phyloP scores from a whole-genome alignment of 2,329 filamentous ascomycete species.

The Cercospora beticola region DNA sequence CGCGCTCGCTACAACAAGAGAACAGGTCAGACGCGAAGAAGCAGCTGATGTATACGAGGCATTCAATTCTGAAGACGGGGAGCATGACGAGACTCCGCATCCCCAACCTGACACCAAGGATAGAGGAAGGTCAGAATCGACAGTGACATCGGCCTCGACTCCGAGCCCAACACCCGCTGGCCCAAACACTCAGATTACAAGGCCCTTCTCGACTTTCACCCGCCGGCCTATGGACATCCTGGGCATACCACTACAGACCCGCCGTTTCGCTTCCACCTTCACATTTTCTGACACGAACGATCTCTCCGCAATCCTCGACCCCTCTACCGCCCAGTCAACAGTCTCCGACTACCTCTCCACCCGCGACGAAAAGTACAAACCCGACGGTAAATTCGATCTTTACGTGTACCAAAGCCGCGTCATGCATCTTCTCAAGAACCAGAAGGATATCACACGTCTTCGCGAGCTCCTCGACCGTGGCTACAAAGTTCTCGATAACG shows the following conservation, averaged over 20 bases:
- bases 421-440: constrained; percentile 17
- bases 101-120: background rate
- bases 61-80: background rate
- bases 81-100: background rate
- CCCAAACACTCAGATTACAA: background rate
- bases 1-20: constrained; percentile 7
- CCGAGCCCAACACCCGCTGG: background rate
- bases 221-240: background rate
- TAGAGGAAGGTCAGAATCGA: background rate
- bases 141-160: background rate
- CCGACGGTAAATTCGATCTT: background rate
- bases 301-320: constrained; percentile 17
- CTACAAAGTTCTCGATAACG: background rate
- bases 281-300: background rate
- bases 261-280: constrained; percentile 4
- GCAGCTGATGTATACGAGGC: constrained; percentile 7
- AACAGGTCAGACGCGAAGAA: constrained; percentile 7
- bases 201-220: constrained; percentile 17
- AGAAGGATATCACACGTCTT: constrained; percentile 9
- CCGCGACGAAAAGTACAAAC: constrained; percentile 15
- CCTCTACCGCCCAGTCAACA: constrained; percentile 22
- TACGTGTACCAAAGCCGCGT: constrained; percentile 15
- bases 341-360: constrained; percentile 28
- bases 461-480: constrained; percentile 4
- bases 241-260: background rate